Percentiles rank a stretch among this genome's conserved stretches.
Conservation (phyloP, 2,329 filamentous ascomycete genomes). For the Phialophora macrospora region DNA sequence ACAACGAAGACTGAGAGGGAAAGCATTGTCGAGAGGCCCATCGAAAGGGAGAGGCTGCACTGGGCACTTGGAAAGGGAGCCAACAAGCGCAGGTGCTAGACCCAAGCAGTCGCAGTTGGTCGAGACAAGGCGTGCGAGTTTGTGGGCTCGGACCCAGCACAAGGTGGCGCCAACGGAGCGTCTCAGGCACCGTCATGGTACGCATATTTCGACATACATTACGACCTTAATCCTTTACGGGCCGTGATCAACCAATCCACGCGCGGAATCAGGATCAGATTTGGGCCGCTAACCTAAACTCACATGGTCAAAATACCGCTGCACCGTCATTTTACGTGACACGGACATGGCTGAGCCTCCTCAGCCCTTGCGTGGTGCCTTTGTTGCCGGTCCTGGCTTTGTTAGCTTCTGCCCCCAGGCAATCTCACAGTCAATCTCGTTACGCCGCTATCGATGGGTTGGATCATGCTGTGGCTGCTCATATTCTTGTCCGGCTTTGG, state of each 20-base stretch:
- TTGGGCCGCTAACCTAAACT: conserved; percentile 7
- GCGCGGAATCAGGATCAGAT: neutral
- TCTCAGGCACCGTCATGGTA: conserved; percentile 17
- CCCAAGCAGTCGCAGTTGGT: conserved; percentile 13
- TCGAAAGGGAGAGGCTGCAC: conserved; percentile 21
- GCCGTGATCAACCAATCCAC: neutral
- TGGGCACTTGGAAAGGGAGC: conserved; percentile 20
- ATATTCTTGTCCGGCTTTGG: neutral
- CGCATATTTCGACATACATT: neutral
- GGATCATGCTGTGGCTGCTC: conserved; percentile 17
- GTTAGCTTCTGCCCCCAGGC: conserved; percentile 18
- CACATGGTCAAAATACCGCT: conserved; percentile 18
- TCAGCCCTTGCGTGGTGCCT: conserved; percentile 2
- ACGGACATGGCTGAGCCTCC: conserved; percentile 17
- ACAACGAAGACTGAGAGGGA: conserved; percentile 18
- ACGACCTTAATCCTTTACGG: neutral
- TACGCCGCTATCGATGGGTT: conserved; percentile 10
- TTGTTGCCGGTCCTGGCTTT: conserved; percentile 15
- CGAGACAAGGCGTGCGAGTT: conserved; percentile 23
- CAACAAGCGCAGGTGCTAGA: conserved; percentile 25
- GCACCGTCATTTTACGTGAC: conserved; percentile 26
- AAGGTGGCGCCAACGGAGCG: conserved; percentile 14
- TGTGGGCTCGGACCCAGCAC: conserved; percentile 14
- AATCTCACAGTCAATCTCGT: conserved; percentile 33
- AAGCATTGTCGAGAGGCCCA: conserved; percentile 22